Conservation (phyloP, 2,329 filamentous ascomycete species). For the Diplodia corticola region DNA sequence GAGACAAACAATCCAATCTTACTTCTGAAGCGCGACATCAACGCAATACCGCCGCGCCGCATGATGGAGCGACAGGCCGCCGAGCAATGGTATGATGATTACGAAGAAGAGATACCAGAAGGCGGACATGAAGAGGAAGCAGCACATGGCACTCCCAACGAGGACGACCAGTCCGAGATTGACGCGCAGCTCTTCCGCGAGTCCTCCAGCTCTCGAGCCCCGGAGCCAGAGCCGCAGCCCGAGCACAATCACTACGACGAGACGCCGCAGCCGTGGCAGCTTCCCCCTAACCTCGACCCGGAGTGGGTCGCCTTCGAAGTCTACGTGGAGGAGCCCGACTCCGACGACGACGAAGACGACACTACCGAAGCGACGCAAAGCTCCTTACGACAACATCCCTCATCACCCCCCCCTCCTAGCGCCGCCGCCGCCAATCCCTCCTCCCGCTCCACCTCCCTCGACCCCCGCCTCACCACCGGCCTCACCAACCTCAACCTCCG, state of each 20-base stretch:
- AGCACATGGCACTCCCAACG: neutral
- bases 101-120: slow-evolving; percentile 31
- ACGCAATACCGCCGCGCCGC: slow-evolving; percentile 61
- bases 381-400: neutral
- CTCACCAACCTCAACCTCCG: slow-evolving; percentile 51
- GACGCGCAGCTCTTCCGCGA: slow-evolving; percentile 49
- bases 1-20: slow-evolving; percentile 73
- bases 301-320: slow-evolving; percentile 94
- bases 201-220: slow-evolving; percentile 31
- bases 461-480: slow-evolving; percentile 35
- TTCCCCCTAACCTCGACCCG: slow-evolving; percentile 76
- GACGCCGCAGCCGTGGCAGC: slow-evolving; percentile 51
- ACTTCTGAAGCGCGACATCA: slow-evolving; percentile 69
- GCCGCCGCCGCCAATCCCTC: neutral
- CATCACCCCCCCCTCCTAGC: slow-evolving; percentile 20
- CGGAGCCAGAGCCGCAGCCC: slow-evolving; percentile 23
- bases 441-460: slow-evolving; percentile 23
- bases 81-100: slow-evolving; percentile 38
- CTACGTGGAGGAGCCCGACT: slow-evolving; percentile 64
- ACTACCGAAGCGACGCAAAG: slow-evolving; percentile 36
- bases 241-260: slow-evolving; percentile 26
- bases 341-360: slow-evolving; percentile 56
- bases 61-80: slow-evolving; percentile 51
- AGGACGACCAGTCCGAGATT: slow-evolving; percentile 46
- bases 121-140: neutral